Evolutionary conservation across 164 flowering plant genomes (phyloP), one percentile per base, ranked within the genome.

Genomic region (Vitis riparia): DNA sequence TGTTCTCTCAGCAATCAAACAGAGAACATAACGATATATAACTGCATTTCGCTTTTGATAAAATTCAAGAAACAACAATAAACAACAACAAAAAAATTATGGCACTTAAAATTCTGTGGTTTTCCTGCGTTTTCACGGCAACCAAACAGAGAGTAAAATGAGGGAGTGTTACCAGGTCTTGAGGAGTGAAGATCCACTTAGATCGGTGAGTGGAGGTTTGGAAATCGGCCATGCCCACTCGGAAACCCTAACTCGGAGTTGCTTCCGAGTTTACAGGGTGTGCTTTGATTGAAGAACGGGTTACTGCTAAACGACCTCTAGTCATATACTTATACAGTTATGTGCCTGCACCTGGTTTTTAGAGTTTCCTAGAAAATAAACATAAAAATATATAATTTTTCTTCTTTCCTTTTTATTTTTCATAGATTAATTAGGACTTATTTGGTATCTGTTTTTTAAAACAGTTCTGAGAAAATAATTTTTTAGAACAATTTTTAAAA

Each of bases 131-230:
- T 62, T 67, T 63, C 65, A 49, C 44, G 51, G 51, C 23, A 66
- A 61, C 67, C 67, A 61, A 49, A 48, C 63, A 48, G 63, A 55
- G 51, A 1, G n/a, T 13, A 37, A 60, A 49, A 55, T 12, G 4
- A 44, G 15, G 16, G 11, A 27, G 16, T 2, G 30, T 23, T 86
- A 94, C 98, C 81, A 94, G 83, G 32, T 87, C 84, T 30, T 82
- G 84, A 61, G 89, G 95, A 59, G 94, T 77, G 81, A 94, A 88
- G 59, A 94, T 91, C 98, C 98, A 94, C 74, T 81, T 87, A 53
- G 89, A 80, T 73, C 92, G 86, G 78, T 94, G 98, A 50, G 94
- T 91, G 3, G 98, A 94, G 16, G 97, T 86, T 75, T 77, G 88
- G 62, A 92, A 94, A 82, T 92, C 98, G 12, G 98, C 93, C 98